These are phyloP conservation scores for Ceratobasidium sp. DNA, from an alignment of 1,284 basidiomycete species.

Conservation along the genomic window DNA sequence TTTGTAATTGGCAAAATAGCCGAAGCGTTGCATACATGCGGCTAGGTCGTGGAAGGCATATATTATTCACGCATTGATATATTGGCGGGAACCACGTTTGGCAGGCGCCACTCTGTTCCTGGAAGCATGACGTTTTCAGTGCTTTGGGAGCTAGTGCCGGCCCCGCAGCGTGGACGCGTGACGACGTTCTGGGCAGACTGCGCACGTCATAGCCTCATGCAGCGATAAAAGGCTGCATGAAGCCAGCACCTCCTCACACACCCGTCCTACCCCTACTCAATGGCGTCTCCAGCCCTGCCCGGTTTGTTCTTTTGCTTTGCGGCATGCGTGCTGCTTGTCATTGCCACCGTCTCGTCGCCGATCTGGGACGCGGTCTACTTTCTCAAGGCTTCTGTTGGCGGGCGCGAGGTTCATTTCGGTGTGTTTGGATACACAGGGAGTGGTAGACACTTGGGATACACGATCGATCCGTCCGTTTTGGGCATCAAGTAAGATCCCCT, in stretches of 20 bases:
- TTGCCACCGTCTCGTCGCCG: slow-evolving; percentile 65
- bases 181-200: slow-evolving; percentile 1
- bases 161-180: slow-evolving; percentile 3
- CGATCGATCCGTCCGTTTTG: slow-evolving; percentile 54
- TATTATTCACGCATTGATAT: background rate
- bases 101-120: slow-evolving; percentile 11
- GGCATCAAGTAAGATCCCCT: slow-evolving; percentile 52
- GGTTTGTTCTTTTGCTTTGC: slow-evolving; percentile 63
- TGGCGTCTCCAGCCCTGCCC: slow-evolving; percentile 55
- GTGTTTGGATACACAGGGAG: slow-evolving; percentile 79
- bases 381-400: slow-evolving; percentile 60
- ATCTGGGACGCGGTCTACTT: slow-evolving; percentile 76
- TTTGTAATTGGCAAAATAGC: slow-evolving; percentile 1
- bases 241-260: background rate
- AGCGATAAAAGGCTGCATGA: background rate
- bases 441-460: slow-evolving; percentile 61
- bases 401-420: slow-evolving; percentile 63
- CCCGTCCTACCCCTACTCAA: background rate
- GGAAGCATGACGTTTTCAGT: background rate
- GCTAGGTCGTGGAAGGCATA: background rate
- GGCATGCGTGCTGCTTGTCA: slow-evolving; percentile 69
- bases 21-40: background rate
- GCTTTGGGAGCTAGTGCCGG: background rate
- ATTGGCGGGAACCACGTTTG: background rate
- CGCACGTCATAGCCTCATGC: slow-evolving; percentile 29